A percentile compares a stretch with the other conserved stretches of the same genome.
Evolutionary conservation across 805 yeast species (phyloP).

Genomic region (Schwanniomyces pseudopolymorphus): DNA sequence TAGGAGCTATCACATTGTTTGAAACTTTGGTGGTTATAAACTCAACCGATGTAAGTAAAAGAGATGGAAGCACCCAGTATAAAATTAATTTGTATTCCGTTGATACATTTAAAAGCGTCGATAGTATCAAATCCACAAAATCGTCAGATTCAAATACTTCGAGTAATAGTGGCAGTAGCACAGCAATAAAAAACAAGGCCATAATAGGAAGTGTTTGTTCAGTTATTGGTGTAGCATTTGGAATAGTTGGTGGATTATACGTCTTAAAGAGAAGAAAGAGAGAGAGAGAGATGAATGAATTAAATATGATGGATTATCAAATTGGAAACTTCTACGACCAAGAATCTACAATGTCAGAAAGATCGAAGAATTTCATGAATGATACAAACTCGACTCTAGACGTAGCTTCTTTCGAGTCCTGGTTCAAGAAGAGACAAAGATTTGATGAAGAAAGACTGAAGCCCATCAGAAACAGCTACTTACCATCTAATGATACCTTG

Average conservation of each 20-base stretch:
- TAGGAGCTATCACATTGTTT: constrained; percentile 56
- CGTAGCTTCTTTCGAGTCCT: constrained; percentile 49
- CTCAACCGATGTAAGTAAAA: constrained; percentile 13
- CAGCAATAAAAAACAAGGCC: constrained; percentile 22
- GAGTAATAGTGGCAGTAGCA: not conserved
- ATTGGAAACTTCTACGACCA: constrained; percentile 29
- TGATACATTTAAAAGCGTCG: constrained; percentile 30
- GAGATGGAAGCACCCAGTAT: constrained; percentile 26
- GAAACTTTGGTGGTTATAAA: constrained; percentile 48
- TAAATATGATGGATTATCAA: constrained; percentile 26
- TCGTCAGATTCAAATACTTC: not conserved
- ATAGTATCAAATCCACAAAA: constrained; percentile 17
- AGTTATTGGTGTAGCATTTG: constrained; percentile 20
- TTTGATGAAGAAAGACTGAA: constrained; percentile 30
- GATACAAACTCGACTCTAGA: constrained; percentile 42
- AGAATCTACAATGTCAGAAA: constrained; percentile 9
- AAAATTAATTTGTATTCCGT: constrained; percentile 43
- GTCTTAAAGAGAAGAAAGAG: constrained; percentile 19
- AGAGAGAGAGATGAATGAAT: constrained; percentile 15
- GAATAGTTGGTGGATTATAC: constrained; percentile 12
- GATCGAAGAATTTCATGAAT: constrained; percentile 11
- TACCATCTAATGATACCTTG: constrained; percentile 30
- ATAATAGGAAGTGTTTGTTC: constrained; percentile 41
- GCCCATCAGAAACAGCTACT: constrained; percentile 20
- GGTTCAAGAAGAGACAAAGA: constrained; percentile 51